Conservation (phyloP, 768 basidiomycete genomes). For the Lactarius sp. region DNA sequence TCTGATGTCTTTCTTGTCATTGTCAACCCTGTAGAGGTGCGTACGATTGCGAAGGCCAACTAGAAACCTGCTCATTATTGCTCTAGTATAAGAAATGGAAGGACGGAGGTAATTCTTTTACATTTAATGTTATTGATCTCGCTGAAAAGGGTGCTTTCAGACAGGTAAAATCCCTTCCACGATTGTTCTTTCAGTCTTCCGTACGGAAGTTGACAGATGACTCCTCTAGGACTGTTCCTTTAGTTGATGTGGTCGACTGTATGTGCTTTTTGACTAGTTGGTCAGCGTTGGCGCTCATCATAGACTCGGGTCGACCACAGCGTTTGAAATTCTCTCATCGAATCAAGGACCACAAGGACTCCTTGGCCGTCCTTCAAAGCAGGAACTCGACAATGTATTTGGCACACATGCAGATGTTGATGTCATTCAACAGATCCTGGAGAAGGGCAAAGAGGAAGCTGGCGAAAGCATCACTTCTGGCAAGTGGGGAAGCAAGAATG, state of each 20-base stretch:
- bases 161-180: slow-evolving; percentile 59
- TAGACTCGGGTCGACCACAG: slow-evolving; percentile 34
- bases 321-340: slow-evolving; percentile 67
- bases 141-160: slow-evolving; percentile 35
- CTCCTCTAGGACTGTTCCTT: slow-evolving; percentile 52
- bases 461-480: slow-evolving; percentile 42
- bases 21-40: slow-evolving; percentile 60
- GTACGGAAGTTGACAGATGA: not conserved
- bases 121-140: slow-evolving; percentile 23
- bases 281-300: slow-evolving; percentile 1
- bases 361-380: slow-evolving; percentile 69
- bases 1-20: slow-evolving; percentile 71
- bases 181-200: slow-evolving; percentile 47
- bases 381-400: slow-evolving; percentile 75
- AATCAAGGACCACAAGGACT: slow-evolving; percentile 74
- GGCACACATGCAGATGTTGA: slow-evolving; percentile 60
- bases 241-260: slow-evolving; percentile 82
- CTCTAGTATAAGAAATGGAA: slow-evolving; percentile 73
- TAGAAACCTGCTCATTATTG: slow-evolving; percentile 9
- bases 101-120: slow-evolving; percentile 56
- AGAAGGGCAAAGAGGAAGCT: slow-evolving; percentile 56
- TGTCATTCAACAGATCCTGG: slow-evolving; percentile 53
- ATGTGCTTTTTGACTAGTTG: slow-evolving; percentile 30
- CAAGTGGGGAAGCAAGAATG: slow-evolving; percentile 27
- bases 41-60: slow-evolving; percentile 23